These are phyloP conservation scores for Plasmodium inui DNA, from an alignment of 169 alveolate species.

Conservation along the genomic window DNA sequence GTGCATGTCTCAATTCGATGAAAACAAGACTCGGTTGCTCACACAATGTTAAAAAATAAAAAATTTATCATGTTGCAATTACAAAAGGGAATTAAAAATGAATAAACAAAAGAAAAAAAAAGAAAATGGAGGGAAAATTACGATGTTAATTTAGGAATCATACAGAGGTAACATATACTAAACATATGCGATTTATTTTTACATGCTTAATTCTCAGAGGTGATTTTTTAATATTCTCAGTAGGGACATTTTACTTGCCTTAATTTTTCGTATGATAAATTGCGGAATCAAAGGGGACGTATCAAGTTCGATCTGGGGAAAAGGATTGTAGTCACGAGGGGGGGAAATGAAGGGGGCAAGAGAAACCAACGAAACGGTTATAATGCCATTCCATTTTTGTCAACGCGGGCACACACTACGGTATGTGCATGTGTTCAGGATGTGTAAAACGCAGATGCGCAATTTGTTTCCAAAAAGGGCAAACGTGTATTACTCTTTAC, in stretches of 20 bases:
- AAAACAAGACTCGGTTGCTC: background rate
- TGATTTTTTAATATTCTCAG: slow-evolving; percentile 6
- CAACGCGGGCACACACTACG: background rate
- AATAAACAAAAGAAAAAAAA: background rate
- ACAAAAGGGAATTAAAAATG: background rate
- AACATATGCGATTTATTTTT: background rate
- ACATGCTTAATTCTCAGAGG: background rate
- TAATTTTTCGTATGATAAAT: slow-evolving; percentile 35
- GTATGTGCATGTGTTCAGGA: background rate
- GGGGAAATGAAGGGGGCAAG: background rate
- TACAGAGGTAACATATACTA: background rate
- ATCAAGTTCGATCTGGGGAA: slow-evolving; percentile 19
- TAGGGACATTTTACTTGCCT: slow-evolving; percentile 31
- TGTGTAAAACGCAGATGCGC: background rate
- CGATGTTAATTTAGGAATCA: background rate
- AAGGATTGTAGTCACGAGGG: background rate
- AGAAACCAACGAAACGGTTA: background rate
- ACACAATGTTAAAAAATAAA: background rate
- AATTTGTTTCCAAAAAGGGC: background rate
- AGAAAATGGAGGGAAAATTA: background rate
- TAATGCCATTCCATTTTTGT: background rate
- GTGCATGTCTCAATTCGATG: background rate
- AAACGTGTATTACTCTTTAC: background rate
- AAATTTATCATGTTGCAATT: background rate
- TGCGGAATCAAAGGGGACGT: slow-evolving; percentile 51